Conservation (phyloP, 495 filamentous ascomycete species). For the Xylaria castorea region DNA sequence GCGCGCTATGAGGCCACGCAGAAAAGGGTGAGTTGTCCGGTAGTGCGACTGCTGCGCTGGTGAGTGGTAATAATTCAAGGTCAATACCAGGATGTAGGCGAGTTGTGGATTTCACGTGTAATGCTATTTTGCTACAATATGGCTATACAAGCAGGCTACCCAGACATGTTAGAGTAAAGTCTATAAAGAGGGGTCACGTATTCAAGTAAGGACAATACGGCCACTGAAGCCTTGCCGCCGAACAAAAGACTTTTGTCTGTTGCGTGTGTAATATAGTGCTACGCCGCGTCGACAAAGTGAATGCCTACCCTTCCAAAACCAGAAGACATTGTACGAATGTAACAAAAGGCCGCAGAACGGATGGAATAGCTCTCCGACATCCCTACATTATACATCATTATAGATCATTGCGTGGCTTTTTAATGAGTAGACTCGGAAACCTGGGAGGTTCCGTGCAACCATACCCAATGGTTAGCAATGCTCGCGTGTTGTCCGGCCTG, state of each 20-base stretch:
- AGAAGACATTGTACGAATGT: neutral
- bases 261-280: neutral
- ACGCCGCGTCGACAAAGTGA: neutral
- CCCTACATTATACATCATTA: neutral
- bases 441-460: neutral
- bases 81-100: neutral
- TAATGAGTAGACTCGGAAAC: neutral
- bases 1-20: neutral
- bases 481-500: neutral
- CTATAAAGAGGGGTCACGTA: constrained; percentile 2
- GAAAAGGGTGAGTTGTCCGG: neutral
- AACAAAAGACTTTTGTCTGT: neutral
- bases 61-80: neutral
- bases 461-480: neutral
- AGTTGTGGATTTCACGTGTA: neutral
- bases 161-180: neutral
- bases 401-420: neutral
- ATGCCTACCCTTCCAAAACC: neutral
- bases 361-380: neutral
- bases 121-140: neutral
- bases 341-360: neutral
- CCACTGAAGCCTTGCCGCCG: neutral
- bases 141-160: neutral
- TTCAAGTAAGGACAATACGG: neutral
- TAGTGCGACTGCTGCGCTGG: neutral